phyloP scores from a whole-genome alignment of 2,329 filamentous ascomycete species.

The Fonsecaea pugnacius region DNA sequence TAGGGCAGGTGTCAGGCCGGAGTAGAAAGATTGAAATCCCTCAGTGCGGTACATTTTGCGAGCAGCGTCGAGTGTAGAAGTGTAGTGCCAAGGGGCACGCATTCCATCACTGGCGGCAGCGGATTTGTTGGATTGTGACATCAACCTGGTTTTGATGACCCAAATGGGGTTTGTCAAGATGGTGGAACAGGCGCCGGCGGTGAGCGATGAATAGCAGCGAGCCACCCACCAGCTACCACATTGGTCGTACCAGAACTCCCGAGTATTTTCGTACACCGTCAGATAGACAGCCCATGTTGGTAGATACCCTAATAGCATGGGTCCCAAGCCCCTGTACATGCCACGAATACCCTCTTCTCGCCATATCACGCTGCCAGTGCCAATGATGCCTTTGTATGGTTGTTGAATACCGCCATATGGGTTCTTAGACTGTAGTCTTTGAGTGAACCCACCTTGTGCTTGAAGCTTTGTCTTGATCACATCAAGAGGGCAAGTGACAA shows the following conservation, averaged over 20 bases:
- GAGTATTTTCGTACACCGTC: slow-evolving; percentile 90
- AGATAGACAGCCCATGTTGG: slow-evolving; percentile 99
- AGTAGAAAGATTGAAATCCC: slow-evolving; percentile 90
- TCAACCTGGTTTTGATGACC: slow-evolving; percentile 98
- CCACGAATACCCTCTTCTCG: slow-evolving; percentile 84
- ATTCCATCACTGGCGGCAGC: slow-evolving; percentile 57
- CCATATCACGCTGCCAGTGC: slow-evolving; percentile 85
- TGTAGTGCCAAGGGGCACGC: slow-evolving; percentile 78
- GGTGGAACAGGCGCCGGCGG: slow-evolving; percentile 90
- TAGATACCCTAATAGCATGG: slow-evolving; percentile 92
- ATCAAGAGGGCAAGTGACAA: slow-evolving; percentile 95
- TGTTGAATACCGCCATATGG: slow-evolving; percentile 52
- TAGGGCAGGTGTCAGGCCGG: slow-evolving; percentile 86
- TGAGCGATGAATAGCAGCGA: slow-evolving; percentile 85
- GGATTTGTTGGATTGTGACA: slow-evolving; percentile 77
- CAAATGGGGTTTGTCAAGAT: slow-evolving; percentile 96
- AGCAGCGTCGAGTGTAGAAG: slow-evolving; percentile 84
- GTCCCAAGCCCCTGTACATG: slow-evolving; percentile 89
- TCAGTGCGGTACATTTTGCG: slow-evolving; percentile 94
- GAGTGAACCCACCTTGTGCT: slow-evolving; percentile 82
- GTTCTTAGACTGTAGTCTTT: slow-evolving; percentile 49
- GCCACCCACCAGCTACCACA: slow-evolving; percentile 75
- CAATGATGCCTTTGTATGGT: slow-evolving; percentile 82
- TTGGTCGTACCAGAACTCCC: slow-evolving; percentile 67
- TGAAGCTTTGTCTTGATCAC: slow-evolving; percentile 99